Evolutionary conservation across 306 rosid genomes (phyloP), one percentile per base, ranked within the genome.

Genomic region (Vigna reflexopilosa): DNA sequence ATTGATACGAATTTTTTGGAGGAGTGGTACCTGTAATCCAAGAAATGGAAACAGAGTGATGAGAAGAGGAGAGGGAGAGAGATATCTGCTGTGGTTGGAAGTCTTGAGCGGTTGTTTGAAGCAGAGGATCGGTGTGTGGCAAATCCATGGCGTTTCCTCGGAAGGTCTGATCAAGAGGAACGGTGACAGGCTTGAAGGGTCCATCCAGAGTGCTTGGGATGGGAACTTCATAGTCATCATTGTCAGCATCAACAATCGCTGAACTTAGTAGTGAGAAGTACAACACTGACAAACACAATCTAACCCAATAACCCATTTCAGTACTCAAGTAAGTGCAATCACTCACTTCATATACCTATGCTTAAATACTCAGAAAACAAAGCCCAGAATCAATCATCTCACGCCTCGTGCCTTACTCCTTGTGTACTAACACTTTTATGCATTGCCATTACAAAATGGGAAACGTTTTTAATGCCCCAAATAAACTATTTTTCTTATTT

Each of bases 11-110:
- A 30, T 30, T 30, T 58, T 4, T 56, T 50, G 40, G 67, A 22
- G 14, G 19, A 74, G 5, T 8, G 73, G 54, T 38, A 92, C 97
- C 97, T 72, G 97, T 90, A 5, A 94, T 89, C 98, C 98, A 94
- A 72, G 98, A 94, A 63, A 94, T 79, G 93, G 93, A 94, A 50
- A 89, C 88, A 68, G 97, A 90, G 76, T 79, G 84, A 22, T 87
- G 66, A 59, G 86, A 67, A 12, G 78, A 8, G 76, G 97, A 92
- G 73, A 94, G 98, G 20, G 97, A 90, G 7, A 94, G 66, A 54
- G 97, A 92, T 83, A 94, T 87, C 83, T 94, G 98, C 55, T 92
- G 95, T 2, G 97, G 97, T 59, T 82, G 75, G 76, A 86, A 89
- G 7, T 81, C 91, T 44, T 80, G 13, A 30, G 87, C 93, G 10